Evolutionary conservation across 306 rosid genomes (phyloP).

Genomic region (Herpetospermum pedunculosum): DNA sequence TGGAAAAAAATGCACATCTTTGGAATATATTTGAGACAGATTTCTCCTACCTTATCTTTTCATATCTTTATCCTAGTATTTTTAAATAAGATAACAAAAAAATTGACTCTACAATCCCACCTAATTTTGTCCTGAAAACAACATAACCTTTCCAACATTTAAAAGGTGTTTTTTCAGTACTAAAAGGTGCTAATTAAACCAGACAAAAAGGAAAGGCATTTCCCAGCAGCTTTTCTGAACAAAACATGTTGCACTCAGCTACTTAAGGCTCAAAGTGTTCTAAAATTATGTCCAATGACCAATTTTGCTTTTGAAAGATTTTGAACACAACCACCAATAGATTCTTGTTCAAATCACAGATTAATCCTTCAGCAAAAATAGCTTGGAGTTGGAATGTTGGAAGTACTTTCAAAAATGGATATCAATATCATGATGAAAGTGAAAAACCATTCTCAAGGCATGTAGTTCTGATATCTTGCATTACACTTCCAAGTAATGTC

Average conservation of each 20-base stretch:
- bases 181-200: background rate
- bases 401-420: background rate
- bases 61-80: background rate
- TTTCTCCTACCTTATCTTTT: background rate
- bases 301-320: background rate
- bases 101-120: background rate
- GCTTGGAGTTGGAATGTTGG: background rate
- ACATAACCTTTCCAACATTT: background rate
- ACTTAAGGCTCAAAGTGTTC: background rate
- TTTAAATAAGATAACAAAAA: background rate
- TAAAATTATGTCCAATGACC: background rate
- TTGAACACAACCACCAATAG: background rate
- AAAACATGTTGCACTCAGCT: background rate
- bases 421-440: constrained; percentile 14
- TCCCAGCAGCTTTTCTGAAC: background rate
- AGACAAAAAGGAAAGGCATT: background rate
- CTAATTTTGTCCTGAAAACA: background rate
- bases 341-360: background rate
- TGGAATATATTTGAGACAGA: background rate
- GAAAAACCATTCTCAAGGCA: constrained; percentile 79
- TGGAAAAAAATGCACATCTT: background rate
- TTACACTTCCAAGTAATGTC: constrained; percentile 45
- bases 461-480: constrained; percentile 52
- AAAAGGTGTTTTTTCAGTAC: background rate
- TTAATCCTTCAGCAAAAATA: background rate